A percentile compares a stretch with the other conserved stretches of the same genome.
These are phyloP conservation scores for Colletotrichum limetticola DNA, from an alignment of 2,329 filamentous ascomycete genomes.

Conservation along the genomic window DNA sequence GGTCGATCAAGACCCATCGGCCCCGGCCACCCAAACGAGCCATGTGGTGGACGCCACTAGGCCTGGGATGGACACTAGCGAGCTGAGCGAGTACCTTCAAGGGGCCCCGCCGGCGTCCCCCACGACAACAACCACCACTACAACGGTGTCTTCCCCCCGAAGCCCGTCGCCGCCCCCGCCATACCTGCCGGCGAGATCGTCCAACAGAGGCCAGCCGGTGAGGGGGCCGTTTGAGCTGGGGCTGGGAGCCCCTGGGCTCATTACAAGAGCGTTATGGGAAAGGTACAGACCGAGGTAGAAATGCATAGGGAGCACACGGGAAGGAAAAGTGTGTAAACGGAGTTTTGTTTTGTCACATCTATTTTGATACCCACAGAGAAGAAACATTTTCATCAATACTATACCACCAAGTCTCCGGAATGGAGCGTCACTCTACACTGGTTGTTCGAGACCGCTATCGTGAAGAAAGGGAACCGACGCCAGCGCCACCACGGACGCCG, in stretches of 20 bases:
- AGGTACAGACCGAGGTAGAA: not conserved
- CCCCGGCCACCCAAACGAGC: not conserved
- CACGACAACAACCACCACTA: not conserved
- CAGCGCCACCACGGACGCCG: not conserved
- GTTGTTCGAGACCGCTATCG: not conserved
- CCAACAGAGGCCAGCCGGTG: not conserved
- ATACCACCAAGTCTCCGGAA: not conserved
- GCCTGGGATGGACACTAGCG: constrained; percentile 18
- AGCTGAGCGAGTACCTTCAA: constrained; percentile 29
- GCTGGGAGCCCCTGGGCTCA: constrained; percentile 20
- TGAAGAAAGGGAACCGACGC: not conserved
- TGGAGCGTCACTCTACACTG: not conserved
- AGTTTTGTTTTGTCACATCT: not conserved
- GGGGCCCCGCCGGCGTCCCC: constrained; percentile 11
- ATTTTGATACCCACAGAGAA: constrained; percentile 16
- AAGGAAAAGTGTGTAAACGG: not conserved
- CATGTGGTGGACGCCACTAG: not conserved
- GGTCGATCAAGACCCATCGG: not conserved
- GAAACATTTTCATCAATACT: not conserved
- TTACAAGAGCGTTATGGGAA: constrained; percentile 13
- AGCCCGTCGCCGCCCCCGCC: constrained; percentile 28
- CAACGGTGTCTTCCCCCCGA: constrained; percentile 11
- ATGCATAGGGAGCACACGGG: not conserved
- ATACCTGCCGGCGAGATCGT: constrained; percentile 14
- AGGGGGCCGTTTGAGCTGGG: constrained; percentile 9